A percentile compares a stretch with the other conserved stretches of the same genome.
These are phyloP conservation scores for Wickerhamiella cacticola DNA, from an alignment of 805 yeast species.

Conservation along the genomic window DNA sequence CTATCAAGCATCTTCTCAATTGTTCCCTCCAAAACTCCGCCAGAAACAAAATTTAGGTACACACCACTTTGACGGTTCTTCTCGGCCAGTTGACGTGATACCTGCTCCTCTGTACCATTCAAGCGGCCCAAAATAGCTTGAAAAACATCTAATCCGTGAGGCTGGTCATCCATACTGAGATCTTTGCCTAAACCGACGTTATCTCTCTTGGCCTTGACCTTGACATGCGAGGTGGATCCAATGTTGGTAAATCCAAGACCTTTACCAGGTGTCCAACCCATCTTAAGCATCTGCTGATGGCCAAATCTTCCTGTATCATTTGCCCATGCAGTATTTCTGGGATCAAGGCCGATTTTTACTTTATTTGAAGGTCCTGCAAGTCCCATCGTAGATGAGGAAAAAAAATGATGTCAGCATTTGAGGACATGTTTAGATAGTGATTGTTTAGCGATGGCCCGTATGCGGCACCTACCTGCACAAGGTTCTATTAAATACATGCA, in stretches of 20 bases:
- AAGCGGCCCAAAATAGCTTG: conserved; percentile 80
- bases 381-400: conserved; percentile 24
- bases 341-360: conserved; percentile 83
- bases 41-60: conserved; percentile 75
- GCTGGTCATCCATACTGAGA: conserved; percentile 52
- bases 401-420: conserved; percentile 6
- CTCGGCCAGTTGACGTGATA: conserved; percentile 38
- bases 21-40: conserved; percentile 71
- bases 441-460: too few relatives aligned
- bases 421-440: not conserved
- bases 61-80: conserved; percentile 59
- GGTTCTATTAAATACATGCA: not conserved
- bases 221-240: conserved; percentile 43
- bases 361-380: conserved; percentile 55
- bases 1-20: conserved; percentile 42
- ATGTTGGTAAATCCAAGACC: conserved; percentile 68
- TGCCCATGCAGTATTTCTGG: conserved; percentile 91
- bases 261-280: conserved; percentile 88
- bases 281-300: conserved; percentile 62
- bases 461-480: not conserved
- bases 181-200: conserved; percentile 84
- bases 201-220: conserved; percentile 71
- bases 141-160: conserved; percentile 84
- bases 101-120: conserved; percentile 50
- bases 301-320: conserved; percentile 65